Evolutionary conservation across 83 land plant genomes (phyloP).

Genomic region (Picea abies): DNA sequence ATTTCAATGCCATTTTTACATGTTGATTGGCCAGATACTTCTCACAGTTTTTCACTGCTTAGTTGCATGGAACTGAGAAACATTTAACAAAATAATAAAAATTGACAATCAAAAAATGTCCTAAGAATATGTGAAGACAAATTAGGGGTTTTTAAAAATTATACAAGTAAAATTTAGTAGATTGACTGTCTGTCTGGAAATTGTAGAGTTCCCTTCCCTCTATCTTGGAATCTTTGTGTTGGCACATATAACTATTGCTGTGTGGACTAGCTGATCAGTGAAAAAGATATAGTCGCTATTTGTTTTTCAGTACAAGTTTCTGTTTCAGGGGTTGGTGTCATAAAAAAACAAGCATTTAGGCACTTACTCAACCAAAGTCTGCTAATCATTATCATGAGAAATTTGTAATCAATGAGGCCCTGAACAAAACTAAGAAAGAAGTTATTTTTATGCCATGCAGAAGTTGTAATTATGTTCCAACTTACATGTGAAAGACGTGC

Average conservation of each 20-base stretch:
- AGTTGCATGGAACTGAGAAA: conserved; percentile 7
- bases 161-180: background rate
- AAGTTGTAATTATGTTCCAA: background rate
- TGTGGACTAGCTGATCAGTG: background rate
- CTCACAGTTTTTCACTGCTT: background rate
- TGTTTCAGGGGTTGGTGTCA: background rate
- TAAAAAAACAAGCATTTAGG: background rate
- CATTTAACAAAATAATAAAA: background rate
- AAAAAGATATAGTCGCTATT: background rate
- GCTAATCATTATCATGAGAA: background rate
- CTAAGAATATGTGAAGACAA: background rate
- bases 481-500: background rate
- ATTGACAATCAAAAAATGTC: background rate
- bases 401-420: background rate
- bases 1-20: background rate
- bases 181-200: too few species aligned
- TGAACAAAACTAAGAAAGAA: background rate
- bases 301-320: background rate
- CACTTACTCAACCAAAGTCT: background rate
- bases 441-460: background rate
- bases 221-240: background rate
- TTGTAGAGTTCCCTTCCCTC: too few species aligned
- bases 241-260: background rate
- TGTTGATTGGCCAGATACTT: background rate
- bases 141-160: background rate